Conservation (phyloP, 2,329 filamentous ascomycete genomes). For the Pseudocercospora musae region DNA sequence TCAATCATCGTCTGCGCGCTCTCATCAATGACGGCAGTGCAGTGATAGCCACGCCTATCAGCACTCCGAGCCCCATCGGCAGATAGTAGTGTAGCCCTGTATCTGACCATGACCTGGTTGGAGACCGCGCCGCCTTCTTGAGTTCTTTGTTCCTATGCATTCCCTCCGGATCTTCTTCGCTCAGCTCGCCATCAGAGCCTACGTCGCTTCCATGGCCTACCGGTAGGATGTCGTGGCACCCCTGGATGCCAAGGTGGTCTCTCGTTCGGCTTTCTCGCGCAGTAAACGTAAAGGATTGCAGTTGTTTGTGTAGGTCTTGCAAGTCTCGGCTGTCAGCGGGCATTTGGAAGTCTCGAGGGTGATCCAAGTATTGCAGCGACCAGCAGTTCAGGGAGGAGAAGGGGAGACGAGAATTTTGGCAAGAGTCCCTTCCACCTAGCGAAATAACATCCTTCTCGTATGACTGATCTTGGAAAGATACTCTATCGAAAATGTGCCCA, state of each 20-base stretch:
- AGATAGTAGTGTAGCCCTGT: not conserved
- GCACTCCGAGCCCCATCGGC: constrained; percentile 5
- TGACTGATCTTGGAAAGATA: not conserved
- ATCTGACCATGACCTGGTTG: not conserved
- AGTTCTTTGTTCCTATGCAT: constrained; percentile 19
- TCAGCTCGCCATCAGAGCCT: not conserved
- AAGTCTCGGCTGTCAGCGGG: not conserved
- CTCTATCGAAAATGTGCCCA: not conserved
- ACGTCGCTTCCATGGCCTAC: not conserved
- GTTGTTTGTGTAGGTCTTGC: not conserved
- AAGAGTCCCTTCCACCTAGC: not conserved
- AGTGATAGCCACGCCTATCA: constrained; percentile 1
- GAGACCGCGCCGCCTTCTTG: not conserved
- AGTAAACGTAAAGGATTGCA: not conserved
- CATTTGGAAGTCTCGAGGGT: not conserved
- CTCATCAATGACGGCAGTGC: not conserved
- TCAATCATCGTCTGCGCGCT: not conserved
- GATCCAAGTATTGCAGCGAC: not conserved
- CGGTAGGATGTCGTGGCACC: not conserved
- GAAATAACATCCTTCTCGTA: not conserved
- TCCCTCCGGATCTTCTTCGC: constrained; percentile 20
- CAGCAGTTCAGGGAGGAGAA: not conserved
- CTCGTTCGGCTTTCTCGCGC: not conserved
- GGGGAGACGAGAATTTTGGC: not conserved
- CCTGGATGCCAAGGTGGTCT: not conserved